A percentile compares a stretch with the other conserved stretches of the same genome.
phyloP scores from a whole-genome alignment of 805 yeast species.

The Lipomyces yamadae region DNA sequence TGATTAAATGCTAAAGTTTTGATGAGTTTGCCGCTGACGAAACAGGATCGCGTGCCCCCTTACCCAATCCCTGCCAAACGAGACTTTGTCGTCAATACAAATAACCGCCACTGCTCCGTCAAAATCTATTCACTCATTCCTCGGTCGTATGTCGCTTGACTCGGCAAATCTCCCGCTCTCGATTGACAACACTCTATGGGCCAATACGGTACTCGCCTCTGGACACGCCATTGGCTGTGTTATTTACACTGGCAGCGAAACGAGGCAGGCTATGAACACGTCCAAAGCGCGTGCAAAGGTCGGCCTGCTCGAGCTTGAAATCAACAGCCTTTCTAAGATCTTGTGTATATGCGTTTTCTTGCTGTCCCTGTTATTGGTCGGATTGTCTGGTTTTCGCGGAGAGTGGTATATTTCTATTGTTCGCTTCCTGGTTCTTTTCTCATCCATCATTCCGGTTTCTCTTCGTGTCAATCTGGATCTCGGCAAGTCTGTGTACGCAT shows the following conservation, averaged over 20 bases:
- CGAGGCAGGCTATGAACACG: slow-evolving; percentile 94
- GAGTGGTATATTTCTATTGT: slow-evolving; percentile 90
- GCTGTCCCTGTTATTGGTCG: slow-evolving; percentile 76
- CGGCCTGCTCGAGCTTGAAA: slow-evolving; percentile 88
- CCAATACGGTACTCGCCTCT: slow-evolving; percentile 94
- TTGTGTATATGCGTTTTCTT: slow-evolving; percentile 84
- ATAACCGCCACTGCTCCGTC: slow-evolving; percentile 82
- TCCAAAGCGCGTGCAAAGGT: slow-evolving; percentile 84
- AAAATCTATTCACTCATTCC: slow-evolving; percentile 78
- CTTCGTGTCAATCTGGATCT: slow-evolving; percentile 91
- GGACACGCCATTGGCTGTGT: slow-evolving; percentile 90
- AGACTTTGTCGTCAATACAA: slow-evolving; percentile 49
- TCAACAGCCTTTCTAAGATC: slow-evolving; percentile 84
- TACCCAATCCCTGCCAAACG: slow-evolving; percentile 35
- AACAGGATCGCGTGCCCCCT: slow-evolving; percentile 35
- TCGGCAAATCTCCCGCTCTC: slow-evolving; percentile 66
- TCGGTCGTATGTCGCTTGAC: slow-evolving; percentile 66
- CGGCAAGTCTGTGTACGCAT: slow-evolving; percentile 94
- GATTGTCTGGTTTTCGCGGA: slow-evolving; percentile 69
- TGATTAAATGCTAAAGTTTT: not conserved
- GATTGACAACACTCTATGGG: slow-evolving; percentile 96
- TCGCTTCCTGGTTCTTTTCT: slow-evolving; percentile 88
- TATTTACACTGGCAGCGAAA: slow-evolving; percentile 88
- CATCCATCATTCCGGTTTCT: slow-evolving; percentile 95
- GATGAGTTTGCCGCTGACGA: not conserved